A percentile compares a stretch with the other conserved stretches of the same genome.
Evolutionary conservation across 2,329 filamentous ascomycete species (phyloP).

Genomic region (Colletotrichum brevisporum): DNA sequence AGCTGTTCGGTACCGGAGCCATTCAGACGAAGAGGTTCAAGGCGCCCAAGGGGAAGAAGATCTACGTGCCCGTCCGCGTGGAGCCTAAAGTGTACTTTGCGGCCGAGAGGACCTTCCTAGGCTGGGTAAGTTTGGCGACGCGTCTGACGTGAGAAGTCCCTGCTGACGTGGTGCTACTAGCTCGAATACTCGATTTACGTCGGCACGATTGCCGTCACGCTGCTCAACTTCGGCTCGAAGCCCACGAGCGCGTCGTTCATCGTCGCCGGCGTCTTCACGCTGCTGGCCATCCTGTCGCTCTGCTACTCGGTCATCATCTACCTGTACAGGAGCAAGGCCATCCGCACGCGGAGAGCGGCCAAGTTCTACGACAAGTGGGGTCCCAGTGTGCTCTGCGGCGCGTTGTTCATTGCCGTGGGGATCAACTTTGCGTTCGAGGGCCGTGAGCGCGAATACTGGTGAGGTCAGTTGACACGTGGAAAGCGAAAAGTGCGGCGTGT

Average conservation of each 20-base stretch:
- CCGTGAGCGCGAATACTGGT: constrained; percentile 71
- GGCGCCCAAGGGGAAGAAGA: constrained; percentile 87
- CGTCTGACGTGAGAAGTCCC: constrained; percentile 15
- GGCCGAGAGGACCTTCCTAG: constrained; percentile 94
- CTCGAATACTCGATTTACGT: constrained; percentile 98
- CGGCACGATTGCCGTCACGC: constrained; percentile 85
- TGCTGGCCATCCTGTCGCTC: constrained; percentile 83
- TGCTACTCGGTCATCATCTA: constrained; percentile 88
- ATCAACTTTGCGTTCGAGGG: constrained; percentile 87
- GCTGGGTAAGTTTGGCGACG: constrained; percentile 77
- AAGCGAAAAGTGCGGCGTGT: background rate
- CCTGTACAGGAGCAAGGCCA: constrained; percentile 88
- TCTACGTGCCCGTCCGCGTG: constrained; percentile 94
- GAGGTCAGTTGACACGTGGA: background rate
- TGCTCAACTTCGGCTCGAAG: constrained; percentile 83
- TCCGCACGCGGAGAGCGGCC: constrained; percentile 85
- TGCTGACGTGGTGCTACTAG: constrained; percentile 56
- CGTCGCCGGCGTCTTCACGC: constrained; percentile 83
- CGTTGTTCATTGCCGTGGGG: constrained; percentile 80
- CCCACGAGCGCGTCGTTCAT: constrained; percentile 72
- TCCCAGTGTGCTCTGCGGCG: constrained; percentile 80
- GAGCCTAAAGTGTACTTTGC: constrained; percentile 99
- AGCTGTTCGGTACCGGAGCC: constrained; percentile 68
- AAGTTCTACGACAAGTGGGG: constrained; percentile 94
- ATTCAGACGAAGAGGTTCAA: constrained; percentile 74